These are phyloP conservation scores for Trichoderma asperellum DNA, from an alignment of 2,329 filamentous ascomycete genomes.

Conservation along the genomic window DNA sequence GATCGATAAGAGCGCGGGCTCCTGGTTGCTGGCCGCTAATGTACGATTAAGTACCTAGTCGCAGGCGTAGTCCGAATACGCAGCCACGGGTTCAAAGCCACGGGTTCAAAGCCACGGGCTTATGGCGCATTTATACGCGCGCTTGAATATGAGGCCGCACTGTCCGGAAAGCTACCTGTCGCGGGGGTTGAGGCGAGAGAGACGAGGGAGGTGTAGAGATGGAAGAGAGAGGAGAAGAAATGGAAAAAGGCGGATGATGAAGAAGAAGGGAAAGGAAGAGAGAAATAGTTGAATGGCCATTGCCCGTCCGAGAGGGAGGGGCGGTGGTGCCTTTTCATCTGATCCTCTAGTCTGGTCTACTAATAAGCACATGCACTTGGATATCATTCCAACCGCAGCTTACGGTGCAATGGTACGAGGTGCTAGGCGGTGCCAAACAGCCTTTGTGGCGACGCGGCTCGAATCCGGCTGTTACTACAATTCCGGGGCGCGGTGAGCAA, in stretches of 20 bases:
- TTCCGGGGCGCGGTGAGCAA: neutral
- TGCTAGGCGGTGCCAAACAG: neutral
- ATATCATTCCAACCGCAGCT: constrained; percentile 1
- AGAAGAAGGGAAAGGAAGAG: neutral
- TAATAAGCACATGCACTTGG: too few relatives aligned
- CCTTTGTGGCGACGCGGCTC: neutral
- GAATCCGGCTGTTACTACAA: neutral
- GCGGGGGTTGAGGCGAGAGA: neutral
- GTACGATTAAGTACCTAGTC: neutral
- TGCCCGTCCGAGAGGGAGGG: neutral
- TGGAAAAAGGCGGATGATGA: too few relatives aligned
- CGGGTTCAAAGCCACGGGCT: neutral
- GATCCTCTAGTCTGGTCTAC: neutral
- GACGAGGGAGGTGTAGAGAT: neutral
- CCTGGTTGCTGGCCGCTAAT: neutral
- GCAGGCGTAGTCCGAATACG: neutral
- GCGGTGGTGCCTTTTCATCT: constrained; percentile 11
- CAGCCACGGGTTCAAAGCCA: constrained; percentile 5
- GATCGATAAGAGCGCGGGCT: neutral
- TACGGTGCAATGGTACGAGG: neutral
- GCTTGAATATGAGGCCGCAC: constrained; percentile 3
- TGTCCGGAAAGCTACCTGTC: neutral
- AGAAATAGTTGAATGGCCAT: neutral
- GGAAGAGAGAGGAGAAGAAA: too few relatives aligned
- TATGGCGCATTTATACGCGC: neutral